A percentile compares a stretch with the other conserved stretches of the same genome.
Evolutionary conservation across 2,329 filamentous ascomycete species (phyloP).

Genomic region (Hyphodiscus sp.): DNA sequence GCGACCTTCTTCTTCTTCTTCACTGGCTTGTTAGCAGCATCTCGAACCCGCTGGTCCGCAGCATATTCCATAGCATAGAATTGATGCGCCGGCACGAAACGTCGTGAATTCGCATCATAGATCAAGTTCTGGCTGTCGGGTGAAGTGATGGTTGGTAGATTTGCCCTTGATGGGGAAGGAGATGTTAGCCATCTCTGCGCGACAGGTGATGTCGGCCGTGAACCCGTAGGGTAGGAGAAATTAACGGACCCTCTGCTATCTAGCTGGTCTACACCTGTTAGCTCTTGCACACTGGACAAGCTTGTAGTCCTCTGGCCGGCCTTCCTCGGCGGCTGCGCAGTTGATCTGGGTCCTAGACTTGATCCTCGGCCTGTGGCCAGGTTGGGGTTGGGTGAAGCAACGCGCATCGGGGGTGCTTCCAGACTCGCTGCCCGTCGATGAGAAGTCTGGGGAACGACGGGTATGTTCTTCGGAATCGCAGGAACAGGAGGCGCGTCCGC

Average conservation of each 20-base stretch:
- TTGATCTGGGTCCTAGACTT: slow-evolving; percentile 22
- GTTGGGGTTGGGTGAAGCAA: slow-evolving; percentile 28
- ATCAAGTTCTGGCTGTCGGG: slow-evolving; percentile 43
- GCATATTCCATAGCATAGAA: slow-evolving; percentile 29
- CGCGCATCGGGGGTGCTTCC: slow-evolving; percentile 29
- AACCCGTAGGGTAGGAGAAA: slow-evolving; percentile 45
- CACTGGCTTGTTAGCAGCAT: slow-evolving; percentile 36
- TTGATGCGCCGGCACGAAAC: slow-evolving; percentile 47
- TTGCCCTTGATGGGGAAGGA: slow-evolving; percentile 23
- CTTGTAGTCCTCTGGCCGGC: slow-evolving; percentile 20
- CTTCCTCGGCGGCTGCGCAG: slow-evolving; percentile 14
- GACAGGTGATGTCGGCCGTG: slow-evolving; percentile 25
- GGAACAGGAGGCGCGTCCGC: slow-evolving; percentile 67
- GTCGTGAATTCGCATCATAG: slow-evolving; percentile 59
- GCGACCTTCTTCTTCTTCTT: slow-evolving; percentile 32
- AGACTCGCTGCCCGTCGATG: slow-evolving; percentile 32
- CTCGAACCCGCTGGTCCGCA: slow-evolving; percentile 33
- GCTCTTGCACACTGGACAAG: slow-evolving; percentile 33
- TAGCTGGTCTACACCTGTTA: slow-evolving; percentile 35
- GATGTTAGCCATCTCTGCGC: slow-evolving; percentile 28
- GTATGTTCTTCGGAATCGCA: slow-evolving; percentile 52
- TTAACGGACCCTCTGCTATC: slow-evolving; percentile 40
- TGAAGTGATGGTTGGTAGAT: slow-evolving; percentile 20
- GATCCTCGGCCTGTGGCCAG: slow-evolving; percentile 25
- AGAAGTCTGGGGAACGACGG: slow-evolving; percentile 18